These are phyloP conservation scores for Stemphylium vesicarium DNA, from an alignment of 2,329 filamentous ascomycete species.

Conservation along the genomic window DNA sequence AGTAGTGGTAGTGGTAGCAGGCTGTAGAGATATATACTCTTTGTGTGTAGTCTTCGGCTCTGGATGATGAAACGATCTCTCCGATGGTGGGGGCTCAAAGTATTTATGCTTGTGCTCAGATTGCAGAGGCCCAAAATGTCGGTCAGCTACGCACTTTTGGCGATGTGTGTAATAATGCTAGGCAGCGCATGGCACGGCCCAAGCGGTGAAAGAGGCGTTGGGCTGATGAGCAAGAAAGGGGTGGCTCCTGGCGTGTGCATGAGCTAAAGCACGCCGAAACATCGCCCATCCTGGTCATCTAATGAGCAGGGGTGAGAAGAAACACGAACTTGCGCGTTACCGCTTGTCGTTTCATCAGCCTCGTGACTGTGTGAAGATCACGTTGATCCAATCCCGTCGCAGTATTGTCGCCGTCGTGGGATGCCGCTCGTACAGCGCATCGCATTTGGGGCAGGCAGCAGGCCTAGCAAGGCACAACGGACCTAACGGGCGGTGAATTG, in stretches of 20 bases:
- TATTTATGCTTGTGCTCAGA: conserved; percentile 51
- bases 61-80: conserved; percentile 45
- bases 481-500: conserved; percentile 19
- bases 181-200: conserved; percentile 46
- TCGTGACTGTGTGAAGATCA: conserved; percentile 49
- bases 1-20: conserved; percentile 17
- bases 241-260: conserved; percentile 48
- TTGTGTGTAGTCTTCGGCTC: conserved; percentile 26
- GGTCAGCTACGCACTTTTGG: conserved; percentile 51
- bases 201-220: conserved; percentile 50
- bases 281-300: conserved; percentile 46
- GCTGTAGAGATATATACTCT: conserved; percentile 26
- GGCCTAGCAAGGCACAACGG: conserved; percentile 21
- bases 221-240: conserved; percentile 49
- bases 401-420: conserved; percentile 29
- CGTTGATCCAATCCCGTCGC: conserved; percentile 44
- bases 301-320: conserved; percentile 41
- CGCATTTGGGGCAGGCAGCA: conserved; percentile 24
- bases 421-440: conserved; percentile 32
- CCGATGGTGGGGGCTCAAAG: conserved; percentile 38
- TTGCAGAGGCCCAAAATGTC: conserved; percentile 47
- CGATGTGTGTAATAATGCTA: conserved; percentile 49
- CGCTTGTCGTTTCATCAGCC: conserved; percentile 49
- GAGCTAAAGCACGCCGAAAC: conserved; percentile 46
- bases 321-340: conserved; percentile 45